Base-by-base conservation (phyloP, 164 flowering plant genomes). In the Vitis rupestris region DNA sequence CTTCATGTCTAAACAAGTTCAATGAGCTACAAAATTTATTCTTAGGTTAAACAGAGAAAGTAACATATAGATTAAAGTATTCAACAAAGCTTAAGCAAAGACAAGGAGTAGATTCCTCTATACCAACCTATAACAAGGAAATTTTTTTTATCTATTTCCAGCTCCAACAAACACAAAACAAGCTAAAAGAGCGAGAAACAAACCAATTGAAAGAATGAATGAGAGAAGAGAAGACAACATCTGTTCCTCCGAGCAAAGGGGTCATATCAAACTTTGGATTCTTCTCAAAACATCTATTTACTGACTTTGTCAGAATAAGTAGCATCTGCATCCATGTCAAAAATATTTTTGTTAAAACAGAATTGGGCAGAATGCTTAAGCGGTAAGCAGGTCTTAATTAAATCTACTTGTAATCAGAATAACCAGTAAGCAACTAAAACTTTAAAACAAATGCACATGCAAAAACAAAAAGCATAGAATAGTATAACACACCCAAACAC, bases 241-340 rank as follows among this genome's bases (percentile, higher is more conserved):
- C 97, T 63, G 99, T 96, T 76, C 99, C 99, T 58, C 98, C 95
- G 75, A 96, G 97, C 87, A 96, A 81, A 48, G 95, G 92, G 73
- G 97, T 92, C 99, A 96, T 93, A 77, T 93, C 98, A 76, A 93
- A 96, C 84, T 93, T 96, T n/a, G 99, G 84, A 69, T 96, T 96
- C 86, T 80, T 96, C 90, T 92, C 95, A 70, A 93, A 96, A 73
- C 97, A 96, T 82, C 95, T 83, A 77, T 96, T 96, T 66, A 96
- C 84, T 44, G 99, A 89, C 83, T 89, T 96, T 23, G 99, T 96
- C 63, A 96, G 82, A 76, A 96, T 96, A 80, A 96, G 89, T 70
- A 96, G 79, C 94, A 90, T 90, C 99, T 96, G 98, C 89, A 83
- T 64, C 71, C 76, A 82, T 49, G 72, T 51, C 52, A 23, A 17